Evolutionary conservation across 495 filamentous ascomycete species (phyloP).

Genomic region (Penicillium turbatum): DNA sequence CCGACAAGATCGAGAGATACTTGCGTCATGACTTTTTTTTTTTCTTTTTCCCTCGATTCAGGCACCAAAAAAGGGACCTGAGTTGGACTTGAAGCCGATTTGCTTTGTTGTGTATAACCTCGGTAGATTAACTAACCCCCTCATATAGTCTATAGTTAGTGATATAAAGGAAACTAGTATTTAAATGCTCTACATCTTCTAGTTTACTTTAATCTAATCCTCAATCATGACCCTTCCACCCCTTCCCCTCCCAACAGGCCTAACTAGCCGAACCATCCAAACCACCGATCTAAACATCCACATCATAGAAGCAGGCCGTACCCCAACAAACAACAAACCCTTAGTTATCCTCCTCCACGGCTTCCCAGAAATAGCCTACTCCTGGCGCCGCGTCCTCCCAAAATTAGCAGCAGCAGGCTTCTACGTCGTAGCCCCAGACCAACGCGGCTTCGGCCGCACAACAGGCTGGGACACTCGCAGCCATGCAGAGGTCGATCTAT

Average conservation of each 20-base stretch:
- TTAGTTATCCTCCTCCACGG: constrained; percentile 63
- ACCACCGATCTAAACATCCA: constrained; percentile 54
- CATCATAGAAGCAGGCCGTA: constrained; percentile 51
- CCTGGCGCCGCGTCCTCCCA: constrained; percentile 62
- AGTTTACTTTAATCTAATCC: not conserved
- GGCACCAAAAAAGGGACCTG: not conserved
- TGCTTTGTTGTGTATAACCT: no score
- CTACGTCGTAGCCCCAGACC: constrained; percentile 62
- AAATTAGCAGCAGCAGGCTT: constrained; percentile 53
- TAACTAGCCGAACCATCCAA: constrained; percentile 48
- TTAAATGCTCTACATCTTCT: no score
- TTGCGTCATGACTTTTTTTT: constrained; percentile 34
- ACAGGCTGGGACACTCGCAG: constrained; percentile 53
- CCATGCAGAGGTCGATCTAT: constrained; percentile 51
- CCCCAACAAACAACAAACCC: constrained; percentile 38
- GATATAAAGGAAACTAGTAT: no score
- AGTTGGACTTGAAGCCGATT: no score
- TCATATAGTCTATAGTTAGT: no score
- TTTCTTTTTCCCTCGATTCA: not conserved
- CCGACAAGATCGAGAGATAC: constrained; percentile 8
- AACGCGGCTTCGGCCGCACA: constrained; percentile 65
- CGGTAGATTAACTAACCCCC: no score
- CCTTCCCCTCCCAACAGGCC: constrained; percentile 51
- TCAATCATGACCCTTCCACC: constrained; percentile 20
- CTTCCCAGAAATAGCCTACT: constrained; percentile 65